Evolutionary conservation across 2,329 filamentous ascomycete species (phyloP), one percentile per base, ranked within the genome.

Genomic region (Ceratocystis colombiana): DNA sequence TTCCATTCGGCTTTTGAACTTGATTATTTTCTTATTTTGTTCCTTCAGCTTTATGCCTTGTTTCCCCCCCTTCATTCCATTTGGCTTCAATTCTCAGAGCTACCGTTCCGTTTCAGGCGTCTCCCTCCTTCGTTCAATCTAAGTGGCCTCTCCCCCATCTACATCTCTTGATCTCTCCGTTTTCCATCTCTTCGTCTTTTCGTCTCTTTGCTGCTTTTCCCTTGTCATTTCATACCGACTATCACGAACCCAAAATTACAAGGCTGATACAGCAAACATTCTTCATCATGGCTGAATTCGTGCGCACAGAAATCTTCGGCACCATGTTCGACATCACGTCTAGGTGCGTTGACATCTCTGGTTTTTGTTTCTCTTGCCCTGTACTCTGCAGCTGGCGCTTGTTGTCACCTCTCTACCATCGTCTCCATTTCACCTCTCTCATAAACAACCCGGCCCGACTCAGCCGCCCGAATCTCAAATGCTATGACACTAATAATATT

Each of bases 261-360:
- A 41, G 55, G 63, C 33, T 45, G 44, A 45, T 65, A 66, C 68
- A 64, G 61, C 65, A 64, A 59, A 62, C 64, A 65, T 65, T 69
- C 69, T 71, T 75, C 84, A 87, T 75, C 76, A 97, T 99, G 94
- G 94, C 94, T 77, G 94, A 99, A 83, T 99, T 99, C 79, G 90
- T 99, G 75, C 89, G 94, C 79, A 92, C 93, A 76, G 93, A 97
- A 84, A 97, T 99, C 77, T 99, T 99, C 76, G 94, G 94, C 76
- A 99, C 94, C 69, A 97, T 94, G 72, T 99, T 99, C 76, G 94
- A 99, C 85, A 97, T 97, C 79, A 99, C 94, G 72, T 96, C 92
- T 79, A 89, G 94, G 91, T 96, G 85, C 67, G 72, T 61, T 62
- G 10, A 15, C 30, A 17, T 30, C 1, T 30, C 53, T 30, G 17